Base-by-base conservation (phyloP, 2,329 filamentous ascomycete species). In the Plectosphaerella sp. region DNA sequence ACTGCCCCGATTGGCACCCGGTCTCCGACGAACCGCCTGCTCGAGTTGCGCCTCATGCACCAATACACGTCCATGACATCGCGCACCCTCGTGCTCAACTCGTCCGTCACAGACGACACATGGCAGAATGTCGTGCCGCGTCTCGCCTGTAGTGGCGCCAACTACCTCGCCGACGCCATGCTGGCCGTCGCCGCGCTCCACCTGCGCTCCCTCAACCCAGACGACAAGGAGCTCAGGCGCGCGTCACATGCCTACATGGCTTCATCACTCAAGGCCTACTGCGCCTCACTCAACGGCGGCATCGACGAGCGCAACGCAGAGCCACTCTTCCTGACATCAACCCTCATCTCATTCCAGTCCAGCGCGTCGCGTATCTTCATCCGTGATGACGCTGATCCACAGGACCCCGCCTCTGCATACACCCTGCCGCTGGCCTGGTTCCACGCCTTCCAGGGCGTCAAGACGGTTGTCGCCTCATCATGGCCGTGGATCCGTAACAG, bases 341-440 rank as follows among this genome's bases (percentile, higher is more conserved):
- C 82, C 3, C 71, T 87, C 59, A 82, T 91, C 63, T 73, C 87
- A 61, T 83, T 90, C 65, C 76, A 91, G 64, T 73, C 87, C 58
- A 78, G 83, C 25, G 74, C 88, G 41, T 76, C 83, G 47, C 72
- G 87, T 59, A 76, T 84, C 53, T 86, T 86, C 55, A 75, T 76
- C 53, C 79, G 82, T 48, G 80, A 83, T 52, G 80, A 84, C 25
- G 66, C 66, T 15, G 69, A 73, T 37, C 59, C 62, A 4, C 67
- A 69, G 47, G 70, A 73, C 25, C 62, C 68, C 3, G 62, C 65
- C n/a, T 69, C 56, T 45, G 71, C 71, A 39, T 87, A 87, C 61
- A 71, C 73, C 16, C 66, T 85, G n/a, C 83, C 83, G 0, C 67
- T 86, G 43, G 75, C 80, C 3, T 86, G 82, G 82, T 86, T 87